Base-by-base conservation (phyloP, 805 yeast species). In the Myxozyma neglecta region DNA sequence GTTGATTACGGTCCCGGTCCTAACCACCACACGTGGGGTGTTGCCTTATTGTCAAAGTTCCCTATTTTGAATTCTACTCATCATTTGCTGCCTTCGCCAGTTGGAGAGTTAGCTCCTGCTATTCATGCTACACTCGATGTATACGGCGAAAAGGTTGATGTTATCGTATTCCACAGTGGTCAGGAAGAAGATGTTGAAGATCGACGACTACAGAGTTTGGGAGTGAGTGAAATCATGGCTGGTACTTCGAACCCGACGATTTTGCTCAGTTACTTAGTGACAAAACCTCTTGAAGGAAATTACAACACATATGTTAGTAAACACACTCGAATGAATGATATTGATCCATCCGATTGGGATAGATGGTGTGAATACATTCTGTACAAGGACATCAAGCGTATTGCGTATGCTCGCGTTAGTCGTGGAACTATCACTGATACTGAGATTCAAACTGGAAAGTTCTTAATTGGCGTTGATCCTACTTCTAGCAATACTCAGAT, bases 1-100 rank as follows among this genome's bases (percentile, higher is more conserved):
- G 92, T 87, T 24, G 99, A 94, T 74, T 94, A 85, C 72, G 99
- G 99, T 7, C 99, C 99, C 7, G 97, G 97, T 13, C 97, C 98
- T 57, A 90, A 91, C 73, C 88, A 92, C 74, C 98, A 94, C 77
- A 94, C 99, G 0, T 94, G 99, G 99, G 99, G 99, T 46, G 88
- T 92, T 53, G 94, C 94, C 1, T 79, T 94, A 64, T 79, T 94
- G 67, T 92, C 97, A 20, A 90, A 92, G 72, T 94, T 93, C 82
- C 99, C 99, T 36, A 94, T 94, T 64, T 69, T 94, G 59, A 84
- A 87, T 71, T 90, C 97, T 2, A 85, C 91, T 1, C 99, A 94
- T 74, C 96, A 92, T 73, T 80, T 94, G 68, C 77, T 93, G 59
- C 99, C 99, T 3, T 89, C 97, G 6, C 99, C 99, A 1, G 97